Percentiles rank a stretch among this genome's conserved stretches.
Conservation (phyloP, 2,329 filamentous ascomycete genomes). For the Sporothrix curviconia region DNA sequence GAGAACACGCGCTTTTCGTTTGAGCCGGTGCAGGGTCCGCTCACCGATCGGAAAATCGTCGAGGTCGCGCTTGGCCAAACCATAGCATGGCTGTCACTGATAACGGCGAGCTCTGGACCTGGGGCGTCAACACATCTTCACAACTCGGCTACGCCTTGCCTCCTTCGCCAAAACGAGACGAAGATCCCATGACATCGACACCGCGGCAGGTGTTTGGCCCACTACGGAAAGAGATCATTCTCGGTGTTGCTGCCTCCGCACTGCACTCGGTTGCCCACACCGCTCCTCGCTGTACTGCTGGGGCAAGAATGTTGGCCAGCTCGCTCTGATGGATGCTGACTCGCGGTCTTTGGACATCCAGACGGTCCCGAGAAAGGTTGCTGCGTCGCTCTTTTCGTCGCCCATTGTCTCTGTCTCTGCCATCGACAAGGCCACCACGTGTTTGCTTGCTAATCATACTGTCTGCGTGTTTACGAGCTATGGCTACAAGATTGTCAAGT, state of each 20-base stretch:
- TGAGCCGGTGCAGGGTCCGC: constrained; percentile 68
- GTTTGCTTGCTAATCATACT: constrained; percentile 77
- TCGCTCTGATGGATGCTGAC: constrained; percentile 91
- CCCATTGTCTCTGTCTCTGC: constrained; percentile 74
- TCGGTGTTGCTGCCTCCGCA: constrained; percentile 80
- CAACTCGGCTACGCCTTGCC: constrained; percentile 83
- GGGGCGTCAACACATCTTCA: constrained; percentile 80
- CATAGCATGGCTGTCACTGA: constrained; percentile 80
- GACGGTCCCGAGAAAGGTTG: constrained; percentile 74
- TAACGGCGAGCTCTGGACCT: constrained; percentile 88
- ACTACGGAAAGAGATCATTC: constrained; percentile 75
- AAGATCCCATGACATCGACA: constrained; percentile 72
- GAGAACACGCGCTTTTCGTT: constrained; percentile 87
- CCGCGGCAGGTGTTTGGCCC: constrained; percentile 89
- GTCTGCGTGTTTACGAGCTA: constrained; percentile 95
- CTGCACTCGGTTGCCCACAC: constrained; percentile 91
- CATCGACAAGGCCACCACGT: constrained; percentile 82
- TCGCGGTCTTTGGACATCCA: constrained; percentile 86
- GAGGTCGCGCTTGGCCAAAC: constrained; percentile 85
- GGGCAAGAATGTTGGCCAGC: constrained; percentile 89
- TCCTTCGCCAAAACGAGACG: constrained; percentile 58
- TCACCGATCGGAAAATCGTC: constrained; percentile 66
- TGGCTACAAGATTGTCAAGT: constrained; percentile 84
- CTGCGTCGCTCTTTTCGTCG: constrained; percentile 70
- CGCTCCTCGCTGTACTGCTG: constrained; percentile 78